A percentile compares a stretch with the other conserved stretches of the same genome.
These are phyloP conservation scores for Castanopsis chinensis DNA, from an alignment of 306 rosid species.

Conservation along the genomic window DNA sequence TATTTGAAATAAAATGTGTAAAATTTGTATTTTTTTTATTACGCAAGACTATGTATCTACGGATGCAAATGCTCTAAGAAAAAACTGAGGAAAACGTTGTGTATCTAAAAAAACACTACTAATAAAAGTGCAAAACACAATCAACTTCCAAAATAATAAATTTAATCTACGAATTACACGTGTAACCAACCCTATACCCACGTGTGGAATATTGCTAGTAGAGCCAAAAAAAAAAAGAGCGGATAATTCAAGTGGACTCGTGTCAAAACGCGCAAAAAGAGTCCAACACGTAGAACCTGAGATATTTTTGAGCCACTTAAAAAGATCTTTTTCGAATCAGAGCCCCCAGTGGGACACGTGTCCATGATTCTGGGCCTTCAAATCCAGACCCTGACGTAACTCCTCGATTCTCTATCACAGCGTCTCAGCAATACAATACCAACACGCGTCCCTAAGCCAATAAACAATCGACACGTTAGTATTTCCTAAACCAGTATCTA, in stretches of 20 bases:
- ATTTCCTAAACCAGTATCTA: not conserved
- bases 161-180: slow-evolving; percentile 2
- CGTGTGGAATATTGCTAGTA: slow-evolving; percentile 14
- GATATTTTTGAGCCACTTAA: slow-evolving; percentile 33
- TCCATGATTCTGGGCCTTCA: not conserved
- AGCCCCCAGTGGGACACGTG: slow-evolving; percentile 13
- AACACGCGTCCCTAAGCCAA: slow-evolving; percentile 3
- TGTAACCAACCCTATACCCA: not conserved
- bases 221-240: not conserved
- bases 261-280: not conserved
- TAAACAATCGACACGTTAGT: not conserved
- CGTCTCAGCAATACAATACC: not conserved
- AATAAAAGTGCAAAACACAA: not conserved
- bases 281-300: slow-evolving; percentile 13
- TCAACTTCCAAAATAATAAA: not conserved
- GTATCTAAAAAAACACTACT: too few species aligned
- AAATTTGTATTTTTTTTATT: too few species aligned
- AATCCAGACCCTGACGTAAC: slow-evolving; percentile 8
- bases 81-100: too few species aligned
- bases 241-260: slow-evolving; percentile 25
- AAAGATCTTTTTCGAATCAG: slow-evolving; percentile 15
- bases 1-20: too few species aligned
- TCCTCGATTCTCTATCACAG: slow-evolving; percentile 19
- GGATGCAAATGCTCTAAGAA: too few species aligned
- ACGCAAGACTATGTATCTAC: too few species aligned